Evolutionary conservation across 306 rosid genomes (phyloP), one percentile per base, ranked within the genome.

Genomic region (Vigna radiata): DNA sequence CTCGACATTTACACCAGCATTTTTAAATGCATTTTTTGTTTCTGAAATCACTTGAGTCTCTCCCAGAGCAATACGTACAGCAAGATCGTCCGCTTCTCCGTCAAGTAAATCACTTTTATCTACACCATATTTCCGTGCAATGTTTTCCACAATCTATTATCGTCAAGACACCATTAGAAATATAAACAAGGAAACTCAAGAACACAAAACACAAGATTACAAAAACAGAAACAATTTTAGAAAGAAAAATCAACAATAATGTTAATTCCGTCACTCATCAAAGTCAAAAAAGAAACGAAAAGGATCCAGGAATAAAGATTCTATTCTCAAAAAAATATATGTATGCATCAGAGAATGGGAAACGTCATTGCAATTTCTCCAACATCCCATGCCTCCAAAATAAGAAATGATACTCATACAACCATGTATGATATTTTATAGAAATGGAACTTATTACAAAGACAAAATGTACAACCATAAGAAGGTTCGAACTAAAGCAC

Each of bases 21-120:
- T 92, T 82, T 79, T 47, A 66, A 95, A 86, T 81, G 96, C 87
- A 82, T 87, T 85, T 83, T 95, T 95, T 37, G 99, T 90, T 75
- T 89, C 92, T 72, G 90, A 85, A 85, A 95, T 89, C 82, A 92
- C 97, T 87, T 92, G 96, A 66, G 97, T 87, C 85, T 95, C 97
- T 44, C 94, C 99, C 82, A 89, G 80, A 66, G 99, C 97, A 78
- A 92, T 80, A 8, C 92, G 88, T 39, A 92, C 94, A 23, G 99
- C 97, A 49, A 90, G 92, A 88, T 90, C 96, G 81, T 86, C 89
- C 68, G 98, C 97, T 78, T 92, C 96, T 19, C 82, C 83, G 70
- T 90, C 97, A 70, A 92, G 89, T 13, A 95, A 86, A 66, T 89
- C 97, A 83, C 93, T 76, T 86, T 95, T 95, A 79, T 88, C 88